A percentile compares a stretch with the other conserved stretches of the same genome.
Evolutionary conservation across 106 monocot genomes (phyloP).

Genomic region (Triglochin maritima): DNA sequence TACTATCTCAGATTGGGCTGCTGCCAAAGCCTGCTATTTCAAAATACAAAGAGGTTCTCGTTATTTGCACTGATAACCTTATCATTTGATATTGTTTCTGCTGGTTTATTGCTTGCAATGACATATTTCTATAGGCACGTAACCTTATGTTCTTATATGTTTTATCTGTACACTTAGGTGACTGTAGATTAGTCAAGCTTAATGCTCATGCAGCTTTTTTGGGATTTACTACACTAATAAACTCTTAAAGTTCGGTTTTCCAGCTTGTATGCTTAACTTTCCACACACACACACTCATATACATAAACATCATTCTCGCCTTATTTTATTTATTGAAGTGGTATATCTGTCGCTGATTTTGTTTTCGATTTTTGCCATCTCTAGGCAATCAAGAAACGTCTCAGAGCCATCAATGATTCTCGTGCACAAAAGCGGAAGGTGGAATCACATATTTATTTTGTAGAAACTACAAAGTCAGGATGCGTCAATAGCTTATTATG

Average conservation of each 20-base stretch:
- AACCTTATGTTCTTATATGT: too few species aligned
- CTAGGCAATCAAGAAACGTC: slow-evolving; percentile 70
- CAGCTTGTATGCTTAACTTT: too few species aligned
- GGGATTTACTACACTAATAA: too few species aligned
- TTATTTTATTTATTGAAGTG: too few species aligned
- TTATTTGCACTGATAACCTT: background rate
- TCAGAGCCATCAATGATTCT: slow-evolving; percentile 89
- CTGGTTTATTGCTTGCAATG: background rate
- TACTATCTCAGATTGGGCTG: slow-evolving; percentile 24
- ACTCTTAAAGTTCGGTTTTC: too few species aligned
- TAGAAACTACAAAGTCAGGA: background rate
- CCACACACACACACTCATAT: too few species aligned
- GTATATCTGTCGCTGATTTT: background rate
- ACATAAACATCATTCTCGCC: too few species aligned
- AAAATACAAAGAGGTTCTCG: slow-evolving; percentile 79
- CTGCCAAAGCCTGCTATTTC: slow-evolving; percentile 50
- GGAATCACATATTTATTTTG: slow-evolving; percentile 1
- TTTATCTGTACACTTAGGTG: too few species aligned
- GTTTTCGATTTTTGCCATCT: slow-evolving; percentile 3
- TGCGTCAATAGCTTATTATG: background rate
- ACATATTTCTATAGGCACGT: background rate
- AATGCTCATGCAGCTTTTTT: too few species aligned
- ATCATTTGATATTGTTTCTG: background rate
- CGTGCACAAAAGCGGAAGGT: slow-evolving; percentile 94
- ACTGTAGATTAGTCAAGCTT: too few species aligned